Evolutionary conservation across 2,329 filamentous ascomycete species (phyloP).

Genomic region (Emmonsiellopsis sp.): DNA sequence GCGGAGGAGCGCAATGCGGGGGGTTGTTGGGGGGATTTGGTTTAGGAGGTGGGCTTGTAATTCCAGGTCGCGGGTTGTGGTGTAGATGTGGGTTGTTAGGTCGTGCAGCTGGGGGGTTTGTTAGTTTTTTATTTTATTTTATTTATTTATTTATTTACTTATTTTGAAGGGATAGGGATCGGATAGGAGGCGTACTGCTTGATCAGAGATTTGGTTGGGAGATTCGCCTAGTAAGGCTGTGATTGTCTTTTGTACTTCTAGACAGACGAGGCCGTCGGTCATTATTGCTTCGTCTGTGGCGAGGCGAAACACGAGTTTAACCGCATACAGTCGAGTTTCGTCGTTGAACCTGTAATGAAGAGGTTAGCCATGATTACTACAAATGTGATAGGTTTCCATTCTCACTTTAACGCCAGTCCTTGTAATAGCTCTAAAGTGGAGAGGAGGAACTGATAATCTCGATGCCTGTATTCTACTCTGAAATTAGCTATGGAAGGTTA

Average conservation of each 20-base stretch:
- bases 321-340: slow-evolving; percentile 22
- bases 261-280: slow-evolving; percentile 19
- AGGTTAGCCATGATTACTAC: not conserved
- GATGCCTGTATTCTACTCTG: slow-evolving; percentile 2
- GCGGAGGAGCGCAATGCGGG: slow-evolving; percentile 29
- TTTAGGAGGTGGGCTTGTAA: slow-evolving; percentile 33
- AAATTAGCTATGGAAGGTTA: slow-evolving; percentile 8
- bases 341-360: slow-evolving; percentile 22
- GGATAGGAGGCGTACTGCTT: slow-evolving; percentile 16
- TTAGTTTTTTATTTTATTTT: slow-evolving; percentile 10
- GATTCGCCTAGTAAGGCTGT: slow-evolving; percentile 17
- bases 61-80: slow-evolving; percentile 28
- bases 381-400: not conserved
- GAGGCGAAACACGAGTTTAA: slow-evolving; percentile 29
- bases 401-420: slow-evolving; percentile 23
- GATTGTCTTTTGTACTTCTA: slow-evolving; percentile 27
- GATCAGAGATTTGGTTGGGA: not conserved
- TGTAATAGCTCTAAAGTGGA: slow-evolving; percentile 27
- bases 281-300: slow-evolving; percentile 27
- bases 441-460: slow-evolving; percentile 18
- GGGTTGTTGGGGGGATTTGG: slow-evolving; percentile 30
- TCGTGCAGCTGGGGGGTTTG: slow-evolving; percentile 19
- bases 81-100: slow-evolving; percentile 19
- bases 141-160: slow-evolving; percentile 6
- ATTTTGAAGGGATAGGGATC: too few relatives aligned